These are phyloP conservation scores for Pseudogymnoascus sp. DNA, from an alignment of 2,329 filamentous ascomycete genomes.

Conservation along the genomic window DNA sequence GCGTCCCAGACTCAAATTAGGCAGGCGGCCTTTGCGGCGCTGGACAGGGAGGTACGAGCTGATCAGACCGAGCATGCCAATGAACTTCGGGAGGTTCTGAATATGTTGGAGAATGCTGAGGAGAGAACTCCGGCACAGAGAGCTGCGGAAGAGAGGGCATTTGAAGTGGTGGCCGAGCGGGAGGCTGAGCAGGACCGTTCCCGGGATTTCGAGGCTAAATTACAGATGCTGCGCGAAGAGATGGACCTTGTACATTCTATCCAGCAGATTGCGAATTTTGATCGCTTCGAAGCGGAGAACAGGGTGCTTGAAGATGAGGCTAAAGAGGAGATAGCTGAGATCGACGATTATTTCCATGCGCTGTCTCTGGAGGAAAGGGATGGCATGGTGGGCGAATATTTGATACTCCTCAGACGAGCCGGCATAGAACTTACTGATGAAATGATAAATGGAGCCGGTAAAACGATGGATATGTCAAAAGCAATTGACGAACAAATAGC, in stretches of 20 bases:
- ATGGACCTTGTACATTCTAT: conserved; percentile 7
- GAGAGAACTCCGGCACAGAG: conserved; percentile 37
- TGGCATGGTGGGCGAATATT: too few relatives aligned
- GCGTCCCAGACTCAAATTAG: conserved; percentile 18
- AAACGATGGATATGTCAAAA: not conserved
- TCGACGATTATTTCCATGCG: not conserved
- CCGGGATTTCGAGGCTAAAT: not conserved
- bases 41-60: conserved; percentile 28
- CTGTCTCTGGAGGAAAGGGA: not conserved
- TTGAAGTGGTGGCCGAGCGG: conserved; percentile 28
- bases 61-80: not conserved
- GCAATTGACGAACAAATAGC: too few relatives aligned
- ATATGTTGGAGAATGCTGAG: conserved; percentile 43
- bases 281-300: not conserved
- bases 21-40: conserved; percentile 19
- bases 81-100: conserved; percentile 32
- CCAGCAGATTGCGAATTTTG: not conserved
- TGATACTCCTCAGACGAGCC: not conserved
- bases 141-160: conserved; percentile 22
- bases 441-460: not conserved
- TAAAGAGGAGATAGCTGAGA: not conserved
- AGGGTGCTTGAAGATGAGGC: not conserved
- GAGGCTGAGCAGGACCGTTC: conserved; percentile 18
- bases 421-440: not conserved
- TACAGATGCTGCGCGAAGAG: not conserved